Conservation (phyloP, 2,329 filamentous ascomycete genomes). For the Diplodia intermedia region DNA sequence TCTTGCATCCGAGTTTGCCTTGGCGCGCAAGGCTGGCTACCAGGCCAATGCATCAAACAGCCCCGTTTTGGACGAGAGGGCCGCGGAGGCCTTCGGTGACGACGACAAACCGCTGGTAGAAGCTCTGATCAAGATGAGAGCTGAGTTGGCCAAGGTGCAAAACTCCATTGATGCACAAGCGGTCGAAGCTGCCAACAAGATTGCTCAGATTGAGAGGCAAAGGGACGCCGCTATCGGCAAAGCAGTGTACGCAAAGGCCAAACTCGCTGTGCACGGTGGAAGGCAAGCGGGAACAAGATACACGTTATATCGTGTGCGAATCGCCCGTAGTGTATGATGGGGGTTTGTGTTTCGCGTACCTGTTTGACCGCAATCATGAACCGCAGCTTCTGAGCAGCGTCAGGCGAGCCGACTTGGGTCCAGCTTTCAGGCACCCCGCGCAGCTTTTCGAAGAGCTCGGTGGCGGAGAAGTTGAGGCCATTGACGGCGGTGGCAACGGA, state of each 20-base stretch:
- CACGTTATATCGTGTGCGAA: too few relatives aligned
- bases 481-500: conserved; percentile 41
- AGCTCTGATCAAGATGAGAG: conserved; percentile 87
- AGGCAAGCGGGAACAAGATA: conserved; percentile 69
- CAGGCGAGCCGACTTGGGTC: conserved; percentile 45
- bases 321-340: too few relatives aligned
- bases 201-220: conserved; percentile 94
- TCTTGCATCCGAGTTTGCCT: conserved; percentile 92
- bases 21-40: conserved; percentile 91
- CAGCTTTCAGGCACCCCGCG: conserved; percentile 46
- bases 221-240: conserved; percentile 93
- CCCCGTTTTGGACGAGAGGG: conserved; percentile 76
- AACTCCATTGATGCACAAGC: conserved; percentile 88
- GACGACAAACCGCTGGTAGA: conserved; percentile 93
- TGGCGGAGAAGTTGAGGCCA: conserved; percentile 38
- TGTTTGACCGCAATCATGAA: conserved; percentile 51
- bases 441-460: conserved; percentile 44
- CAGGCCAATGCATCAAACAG: conserved; percentile 72
- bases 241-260: conserved; percentile 93
- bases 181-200: conserved; percentile 80
- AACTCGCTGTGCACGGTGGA: conserved; percentile 79
- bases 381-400: conserved; percentile 43
- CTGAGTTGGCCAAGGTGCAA: conserved; percentile 89
- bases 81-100: conserved; percentile 82
- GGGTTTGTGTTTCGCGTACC: conserved; percentile 37